phyloP scores from a whole-genome alignment of 176 grass and related monocot genomes.

The Eleusine coracana region DNA sequence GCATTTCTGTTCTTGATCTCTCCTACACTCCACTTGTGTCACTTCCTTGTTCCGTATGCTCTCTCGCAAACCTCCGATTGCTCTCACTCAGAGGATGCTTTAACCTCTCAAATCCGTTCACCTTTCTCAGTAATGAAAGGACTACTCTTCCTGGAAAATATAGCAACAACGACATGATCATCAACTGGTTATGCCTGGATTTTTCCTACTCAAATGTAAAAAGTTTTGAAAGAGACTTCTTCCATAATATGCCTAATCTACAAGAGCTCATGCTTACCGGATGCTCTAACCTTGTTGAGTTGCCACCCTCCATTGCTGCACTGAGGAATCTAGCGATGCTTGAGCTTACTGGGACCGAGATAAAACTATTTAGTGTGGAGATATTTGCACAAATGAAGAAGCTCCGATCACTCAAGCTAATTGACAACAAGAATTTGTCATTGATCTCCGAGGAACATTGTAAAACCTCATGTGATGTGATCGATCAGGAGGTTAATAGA shows the following conservation, averaged over 20 bases:
- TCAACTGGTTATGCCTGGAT: background rate
- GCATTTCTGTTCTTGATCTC: slow-evolving; percentile 1
- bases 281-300: slow-evolving; percentile 21
- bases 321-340: background rate
- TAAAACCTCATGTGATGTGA: background rate
- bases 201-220: background rate
- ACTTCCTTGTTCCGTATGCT: background rate
- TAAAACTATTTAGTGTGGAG: background rate
- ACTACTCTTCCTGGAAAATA: background rate
- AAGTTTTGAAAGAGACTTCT: background rate
- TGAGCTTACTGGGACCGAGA: background rate
- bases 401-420: background rate
- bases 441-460: background rate
- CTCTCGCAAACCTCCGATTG: background rate
- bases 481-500: background rate
- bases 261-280: background rate
- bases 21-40: background rate
- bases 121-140: background rate
- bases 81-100: background rate
- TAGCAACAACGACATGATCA: background rate
- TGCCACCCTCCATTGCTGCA: background rate
- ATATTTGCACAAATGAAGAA: slow-evolving; percentile 8
- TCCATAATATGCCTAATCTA: background rate
- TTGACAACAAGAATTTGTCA: background rate
- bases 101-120: background rate